A percentile compares a stretch with the other conserved stretches of the same genome.
These are phyloP conservation scores for Edaphochlamys debaryana DNA, from an alignment of 139 green algal species.

Conservation along the genomic window DNA sequence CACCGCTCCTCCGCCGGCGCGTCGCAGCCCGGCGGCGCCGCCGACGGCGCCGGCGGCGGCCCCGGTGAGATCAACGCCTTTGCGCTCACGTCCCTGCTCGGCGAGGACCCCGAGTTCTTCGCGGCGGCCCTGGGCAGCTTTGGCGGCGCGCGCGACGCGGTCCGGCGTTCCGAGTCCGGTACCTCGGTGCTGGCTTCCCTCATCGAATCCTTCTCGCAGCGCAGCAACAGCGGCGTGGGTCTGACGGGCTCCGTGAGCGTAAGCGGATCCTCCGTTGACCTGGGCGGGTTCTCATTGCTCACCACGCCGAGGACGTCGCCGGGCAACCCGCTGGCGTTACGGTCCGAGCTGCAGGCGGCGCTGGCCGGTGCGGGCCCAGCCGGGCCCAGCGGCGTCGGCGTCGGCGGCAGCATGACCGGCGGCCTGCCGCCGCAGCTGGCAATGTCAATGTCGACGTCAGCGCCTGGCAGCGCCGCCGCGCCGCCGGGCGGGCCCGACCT, in stretches of 20 bases:
- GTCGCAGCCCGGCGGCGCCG: not conserved
- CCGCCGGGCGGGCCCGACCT: not conserved
- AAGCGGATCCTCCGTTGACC: conserved; percentile 2
- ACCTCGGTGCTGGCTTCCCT: conserved; percentile 8
- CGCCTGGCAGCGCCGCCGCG: not conserved
- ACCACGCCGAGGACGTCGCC: not conserved
- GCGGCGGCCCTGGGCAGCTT: not conserved
- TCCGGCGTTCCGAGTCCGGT: not conserved
- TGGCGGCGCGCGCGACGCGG: not conserved
- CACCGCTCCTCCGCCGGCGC: not conserved
- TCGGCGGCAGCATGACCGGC: not conserved
- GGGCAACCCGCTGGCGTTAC: conserved; percentile 6
- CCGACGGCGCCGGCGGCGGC: not conserved
- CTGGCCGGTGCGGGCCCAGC: not conserved
- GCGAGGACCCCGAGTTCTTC: not conserved
- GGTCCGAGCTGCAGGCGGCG: not conserved
- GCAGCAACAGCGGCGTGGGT: not conserved
- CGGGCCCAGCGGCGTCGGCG: too few species aligned
- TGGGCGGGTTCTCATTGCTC: not conserved
- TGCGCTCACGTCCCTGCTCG: not conserved
- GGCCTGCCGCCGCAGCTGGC: not conserved
- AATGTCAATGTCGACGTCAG: not conserved
- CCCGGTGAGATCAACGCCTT: not conserved
- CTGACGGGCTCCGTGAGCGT: not conserved
- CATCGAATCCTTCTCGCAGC: conserved; percentile 13